Evolutionary conservation across 1,139 yeast genomes (phyloP), one percentile per base, ranked within the genome.

Genomic region (Magnusiomyces ingens): DNA sequence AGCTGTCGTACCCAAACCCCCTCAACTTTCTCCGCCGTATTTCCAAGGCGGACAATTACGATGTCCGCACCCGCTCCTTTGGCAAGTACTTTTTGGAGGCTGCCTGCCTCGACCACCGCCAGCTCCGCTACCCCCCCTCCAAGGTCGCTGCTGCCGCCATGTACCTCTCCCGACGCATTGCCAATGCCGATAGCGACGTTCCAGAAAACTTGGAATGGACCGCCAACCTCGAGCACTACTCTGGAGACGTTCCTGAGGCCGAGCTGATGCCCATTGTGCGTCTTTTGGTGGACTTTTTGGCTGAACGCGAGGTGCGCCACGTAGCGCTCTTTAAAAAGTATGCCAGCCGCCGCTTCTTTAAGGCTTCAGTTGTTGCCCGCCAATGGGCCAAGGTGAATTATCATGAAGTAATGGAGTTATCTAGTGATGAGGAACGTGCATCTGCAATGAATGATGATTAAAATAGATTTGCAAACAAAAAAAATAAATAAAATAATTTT

Each of bases 281-380:
- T 59, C 75, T 85, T 73, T 80, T 91, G 62, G 77, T 87, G 67
- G 88, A 85, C 66, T 91, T 87, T 68, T 75, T 93, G 60, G 80
- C 84, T 46, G 77, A 84, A 48, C 95, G 96, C n/a, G 21, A 37
- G 36, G 88, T 89, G 48, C 83, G 81, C 56, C 96, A 91, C 68
- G 96, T 90, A 66, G 96, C 90, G 65, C 88, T 91, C 64, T 91
- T 89, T 75, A 89, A 89, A 68, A 93, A 93, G 71, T 93, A 93
- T 68, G 95, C 96, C 47, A 82, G 94, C 43, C 82, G 93, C 67
- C 84, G 89, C 67, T 90, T 85, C 67, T 84, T 93, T 88, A 88
- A 88, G 70, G 97, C 95, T 32, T 85, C 95, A 54, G 79, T 88
- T 36, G 75, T 88, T 58, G 89, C 96, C 59, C 81, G 96, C 64